Evolutionary conservation across 495 filamentous ascomycete species (phyloP), one percentile per base, ranked within the genome.

Genomic region (Coniosporium apollinis): DNA sequence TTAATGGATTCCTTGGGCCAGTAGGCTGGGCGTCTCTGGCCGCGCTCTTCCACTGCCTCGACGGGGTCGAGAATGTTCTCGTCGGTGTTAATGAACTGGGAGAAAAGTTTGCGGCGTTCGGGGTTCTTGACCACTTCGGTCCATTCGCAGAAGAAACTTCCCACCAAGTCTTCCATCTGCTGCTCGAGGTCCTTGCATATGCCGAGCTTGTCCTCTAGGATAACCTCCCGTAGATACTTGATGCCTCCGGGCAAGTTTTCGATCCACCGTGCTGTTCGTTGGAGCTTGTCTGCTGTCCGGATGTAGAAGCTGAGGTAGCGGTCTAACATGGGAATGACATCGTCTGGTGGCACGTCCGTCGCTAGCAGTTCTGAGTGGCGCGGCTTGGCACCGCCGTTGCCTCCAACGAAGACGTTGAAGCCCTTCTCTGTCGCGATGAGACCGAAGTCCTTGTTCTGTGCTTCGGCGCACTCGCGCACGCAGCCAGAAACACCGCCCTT

Each of bases 301-400:
- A 96, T 93, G 60, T 96, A 94, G 66, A 96, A 92, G 62, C 85
- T 82, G 8, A 94, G 64, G 55, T 92, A 96, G 19, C 87, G 75
- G 54, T 96, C 87, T 0, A 96, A 62, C 22, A 93, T 80, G 8
- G 83, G 79, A 16, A 93, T 62, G 17, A 94, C 73, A 49, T 91
- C 77, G 35, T 85, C 78, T 0, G 83, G 72, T 0, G 86, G 74
- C 0, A 92, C 84, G 53, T 96, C 86, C 48, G 85, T 92, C 26
- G 82, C 80, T 1, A 96, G 70, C n/a, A 94, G 66, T 44, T 92
- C 83, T 1, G 73, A 73, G 50, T 96, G 87, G 14, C 68, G 62
- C 8, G 87, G 87, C 37, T 80, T 87, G 4, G 85, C 82, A 22
- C 87, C 87, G 35, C 87, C 87, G 51, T 96, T 96, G 25, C 87